A percentile compares a stretch with the other conserved stretches of the same genome.
These are phyloP conservation scores for Berberis thunbergii DNA, from an alignment of 164 flowering plant genomes.

Conservation along the genomic window DNA sequence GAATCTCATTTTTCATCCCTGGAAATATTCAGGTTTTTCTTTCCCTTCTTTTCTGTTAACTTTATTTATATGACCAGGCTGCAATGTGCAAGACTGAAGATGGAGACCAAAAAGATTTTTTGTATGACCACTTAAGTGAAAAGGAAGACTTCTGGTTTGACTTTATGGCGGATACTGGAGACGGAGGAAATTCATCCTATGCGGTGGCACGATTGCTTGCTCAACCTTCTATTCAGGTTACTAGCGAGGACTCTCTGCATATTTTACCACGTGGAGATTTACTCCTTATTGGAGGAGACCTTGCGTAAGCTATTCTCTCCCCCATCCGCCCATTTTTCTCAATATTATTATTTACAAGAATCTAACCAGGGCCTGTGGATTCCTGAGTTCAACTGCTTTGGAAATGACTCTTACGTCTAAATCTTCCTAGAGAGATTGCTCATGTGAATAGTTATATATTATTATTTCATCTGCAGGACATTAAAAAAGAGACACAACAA, in stretches of 20 bases:
- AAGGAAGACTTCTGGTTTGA: slow-evolving; percentile 94
- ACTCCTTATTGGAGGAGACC: slow-evolving; percentile 97
- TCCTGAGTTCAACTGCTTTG: too few relatives aligned
- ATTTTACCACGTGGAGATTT: slow-evolving; percentile 67
- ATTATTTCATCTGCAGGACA: too few relatives aligned
- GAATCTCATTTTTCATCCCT: background rate
- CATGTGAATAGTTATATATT: too few relatives aligned
- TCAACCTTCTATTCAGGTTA: slow-evolving; percentile 52
- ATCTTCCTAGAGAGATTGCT: too few relatives aligned
- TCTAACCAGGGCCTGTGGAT: too few relatives aligned
- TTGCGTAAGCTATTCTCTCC: slow-evolving; percentile 74
- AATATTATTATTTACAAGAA: background rate
- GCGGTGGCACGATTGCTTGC: slow-evolving; percentile 87
- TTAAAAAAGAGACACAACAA: too few relatives aligned
- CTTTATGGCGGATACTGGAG: slow-evolving; percentile 99
- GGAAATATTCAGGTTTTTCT: background rate
- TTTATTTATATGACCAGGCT: slow-evolving; percentile 42
- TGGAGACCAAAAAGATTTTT: slow-evolving; percentile 45
- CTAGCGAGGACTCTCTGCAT: slow-evolving; percentile 22
- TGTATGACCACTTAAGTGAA: slow-evolving; percentile 72
- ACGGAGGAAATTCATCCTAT: slow-evolving; percentile 98
- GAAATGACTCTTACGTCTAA: too few relatives aligned
- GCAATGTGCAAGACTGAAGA: slow-evolving; percentile 71
- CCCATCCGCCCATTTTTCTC: background rate
- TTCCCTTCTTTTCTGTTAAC: slow-evolving; percentile 4